phyloP scores from a whole-genome alignment of 1,284 basidiomycete species.

The Sanghuangporus baumii region DNA sequence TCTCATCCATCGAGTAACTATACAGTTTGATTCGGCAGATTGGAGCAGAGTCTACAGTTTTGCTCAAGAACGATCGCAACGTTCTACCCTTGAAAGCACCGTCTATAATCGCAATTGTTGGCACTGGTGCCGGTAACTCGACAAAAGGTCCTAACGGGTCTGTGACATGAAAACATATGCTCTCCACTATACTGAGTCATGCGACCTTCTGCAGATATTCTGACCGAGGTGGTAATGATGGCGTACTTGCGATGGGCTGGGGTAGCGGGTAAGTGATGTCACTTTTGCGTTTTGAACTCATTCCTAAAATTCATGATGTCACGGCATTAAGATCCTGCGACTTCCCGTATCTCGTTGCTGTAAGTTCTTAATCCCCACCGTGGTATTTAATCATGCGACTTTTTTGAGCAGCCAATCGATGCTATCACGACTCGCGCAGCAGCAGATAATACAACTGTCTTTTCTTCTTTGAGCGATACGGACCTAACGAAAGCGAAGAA shows the following conservation, averaged over 20 bases:
- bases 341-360: constrained; percentile 29
- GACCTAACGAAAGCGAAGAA: constrained; percentile 41
- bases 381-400: background rate
- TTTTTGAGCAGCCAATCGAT: constrained; percentile 37
- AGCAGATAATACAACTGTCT: constrained; percentile 38
- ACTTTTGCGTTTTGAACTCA: background rate
- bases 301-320: background rate
- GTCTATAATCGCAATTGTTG: constrained; percentile 39
- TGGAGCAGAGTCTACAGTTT: constrained; percentile 62
- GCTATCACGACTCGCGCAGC: constrained; percentile 40
- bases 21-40: constrained; percentile 55
- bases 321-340: constrained; percentile 23
- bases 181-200: background rate
- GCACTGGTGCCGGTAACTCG: constrained; percentile 36
- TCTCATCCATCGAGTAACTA: background rate
- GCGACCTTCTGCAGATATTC: constrained; percentile 8
- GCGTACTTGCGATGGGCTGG: constrained; percentile 53
- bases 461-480: constrained; percentile 52
- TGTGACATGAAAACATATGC: constrained; percentile 20
- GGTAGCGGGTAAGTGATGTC: constrained; percentile 39
- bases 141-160: constrained; percentile 35
- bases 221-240: constrained; percentile 18
- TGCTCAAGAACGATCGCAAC: constrained; percentile 67
- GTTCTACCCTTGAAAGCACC: constrained; percentile 43
- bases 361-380: constrained; percentile 10